Evolutionary conservation across 306 rosid species (phyloP).

Genomic region (Macrotyloma uniflorum): DNA sequence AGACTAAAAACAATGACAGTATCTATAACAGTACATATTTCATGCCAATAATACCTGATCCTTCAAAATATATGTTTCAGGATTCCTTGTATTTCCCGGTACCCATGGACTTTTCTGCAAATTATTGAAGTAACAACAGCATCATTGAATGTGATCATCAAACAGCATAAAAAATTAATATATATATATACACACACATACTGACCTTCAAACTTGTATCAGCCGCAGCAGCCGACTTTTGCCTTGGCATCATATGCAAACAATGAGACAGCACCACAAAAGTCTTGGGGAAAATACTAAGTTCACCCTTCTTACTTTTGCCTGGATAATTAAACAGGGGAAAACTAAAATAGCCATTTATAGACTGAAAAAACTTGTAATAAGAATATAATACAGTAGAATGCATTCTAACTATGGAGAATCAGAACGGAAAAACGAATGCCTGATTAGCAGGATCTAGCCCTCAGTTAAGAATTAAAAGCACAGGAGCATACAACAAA

Average conservation of each 20-base stretch:
- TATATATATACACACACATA: background rate
- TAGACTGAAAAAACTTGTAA: background rate
- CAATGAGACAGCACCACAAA: slow-evolving; percentile 74
- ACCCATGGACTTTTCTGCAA: slow-evolving; percentile 66
- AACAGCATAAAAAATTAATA: slow-evolving; percentile 13
- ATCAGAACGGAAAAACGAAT: background rate
- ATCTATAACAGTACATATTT: background rate
- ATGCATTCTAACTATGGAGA: background rate
- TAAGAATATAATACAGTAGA: background rate
- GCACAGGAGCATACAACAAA: background rate
- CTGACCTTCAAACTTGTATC: slow-evolving; percentile 66
- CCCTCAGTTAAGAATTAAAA: background rate
- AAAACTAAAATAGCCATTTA: background rate
- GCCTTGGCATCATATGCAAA: slow-evolving; percentile 90
- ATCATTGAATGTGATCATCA: slow-evolving; percentile 22
- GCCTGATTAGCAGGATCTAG: background rate
- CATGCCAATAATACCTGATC: slow-evolving; percentile 53
- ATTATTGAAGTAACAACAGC: slow-evolving; percentile 11
- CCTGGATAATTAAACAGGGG: slow-evolving; percentile 64
- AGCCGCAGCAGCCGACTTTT: slow-evolving; percentile 59
- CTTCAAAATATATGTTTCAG: slow-evolving; percentile 72
- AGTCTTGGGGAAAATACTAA: slow-evolving; percentile 77
- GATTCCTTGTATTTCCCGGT: slow-evolving; percentile 85
- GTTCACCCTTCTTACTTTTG: slow-evolving; percentile 89
- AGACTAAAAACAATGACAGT: background rate